A percentile compares a stretch with the other conserved stretches of the same genome.
Conservation (phyloP, 2,329 filamentous ascomycete species). For the Thelonectria olida region DNA sequence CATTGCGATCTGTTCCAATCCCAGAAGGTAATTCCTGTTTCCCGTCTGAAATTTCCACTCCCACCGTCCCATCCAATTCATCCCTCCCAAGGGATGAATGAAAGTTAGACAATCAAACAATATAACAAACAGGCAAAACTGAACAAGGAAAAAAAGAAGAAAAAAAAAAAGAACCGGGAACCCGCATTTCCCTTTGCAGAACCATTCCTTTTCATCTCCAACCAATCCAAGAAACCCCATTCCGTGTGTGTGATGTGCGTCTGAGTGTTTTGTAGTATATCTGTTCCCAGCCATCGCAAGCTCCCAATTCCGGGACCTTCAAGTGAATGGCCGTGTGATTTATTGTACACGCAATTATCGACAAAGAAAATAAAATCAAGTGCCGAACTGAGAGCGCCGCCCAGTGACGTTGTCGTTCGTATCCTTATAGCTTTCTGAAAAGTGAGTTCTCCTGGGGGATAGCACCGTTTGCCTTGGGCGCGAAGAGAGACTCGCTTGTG, state of each 20-base stretch:
- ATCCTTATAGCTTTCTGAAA: conserved; percentile 18
- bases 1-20: conserved; percentile 10
- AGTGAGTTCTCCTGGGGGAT: conserved; percentile 12
- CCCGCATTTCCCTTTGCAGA: conserved; percentile 6
- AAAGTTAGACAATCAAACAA: not conserved
- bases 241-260: conserved; percentile 14
- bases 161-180: conserved; percentile 12
- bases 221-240: conserved; percentile 29
- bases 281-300: conserved; percentile 11
- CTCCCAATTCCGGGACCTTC: not conserved
- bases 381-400: conserved; percentile 16
- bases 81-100: not conserved
- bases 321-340: conserved; percentile 5
- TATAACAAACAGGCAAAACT: not conserved
- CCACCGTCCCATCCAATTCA: conserved; percentile 5
- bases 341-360: conserved; percentile 24
- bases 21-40: conserved; percentile 13
- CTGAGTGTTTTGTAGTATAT: conserved; percentile 6
- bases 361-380: conserved; percentile 11
- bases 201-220: conserved; percentile 19
- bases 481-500: conserved; percentile 33
- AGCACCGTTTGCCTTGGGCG: conserved; percentile 18
- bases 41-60: conserved; percentile 2
- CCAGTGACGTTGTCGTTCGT: conserved; percentile 11
- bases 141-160: conserved; percentile 12